Evolutionary conservation across 345 rosid genomes (phyloP).

Genomic region (Brassica nigra): DNA sequence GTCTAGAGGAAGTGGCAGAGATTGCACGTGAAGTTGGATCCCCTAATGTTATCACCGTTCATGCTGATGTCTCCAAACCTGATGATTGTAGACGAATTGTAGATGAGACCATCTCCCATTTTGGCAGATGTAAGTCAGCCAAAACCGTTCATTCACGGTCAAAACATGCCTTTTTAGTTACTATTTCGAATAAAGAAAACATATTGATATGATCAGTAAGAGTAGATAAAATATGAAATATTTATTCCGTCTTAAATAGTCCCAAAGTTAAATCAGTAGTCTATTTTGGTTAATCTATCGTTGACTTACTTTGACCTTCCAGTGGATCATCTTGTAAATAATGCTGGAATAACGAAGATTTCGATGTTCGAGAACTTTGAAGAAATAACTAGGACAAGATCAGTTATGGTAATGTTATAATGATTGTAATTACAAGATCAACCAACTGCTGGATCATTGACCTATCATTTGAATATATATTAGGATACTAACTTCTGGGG

Average conservation of each 20-base stretch:
- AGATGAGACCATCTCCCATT: slow-evolving; percentile 50
- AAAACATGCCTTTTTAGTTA: neutral
- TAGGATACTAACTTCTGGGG: slow-evolving; percentile 80
- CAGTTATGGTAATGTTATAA: slow-evolving; percentile 41
- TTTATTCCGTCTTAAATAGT: neutral
- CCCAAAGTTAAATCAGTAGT: neutral
- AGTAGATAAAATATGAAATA: neutral
- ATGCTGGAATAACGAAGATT: slow-evolving; percentile 47
- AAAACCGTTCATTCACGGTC: neutral
- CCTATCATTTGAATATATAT: neutral
- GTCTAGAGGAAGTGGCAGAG: slow-evolving; percentile 51
- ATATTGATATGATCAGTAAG: neutral
- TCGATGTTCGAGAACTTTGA: slow-evolving; percentile 47
- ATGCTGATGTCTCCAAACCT: slow-evolving; percentile 51
- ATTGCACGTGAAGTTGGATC: slow-evolving; percentile 50
- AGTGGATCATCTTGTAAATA: slow-evolving; percentile 63
- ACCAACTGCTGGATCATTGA: neutral
- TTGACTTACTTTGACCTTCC: slow-evolving; percentile 12
- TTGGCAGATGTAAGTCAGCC: slow-evolving; percentile 49
- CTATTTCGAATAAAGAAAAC: neutral
- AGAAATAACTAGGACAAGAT: slow-evolving; percentile 36
- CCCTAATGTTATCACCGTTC: slow-evolving; percentile 49
- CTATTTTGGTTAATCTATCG: neutral
- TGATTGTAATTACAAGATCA: neutral
- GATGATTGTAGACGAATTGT: slow-evolving; percentile 54